Evolutionary conservation across 2,329 filamentous ascomycete genomes (phyloP).

Genomic region (Colletotrichum sp.): DNA sequence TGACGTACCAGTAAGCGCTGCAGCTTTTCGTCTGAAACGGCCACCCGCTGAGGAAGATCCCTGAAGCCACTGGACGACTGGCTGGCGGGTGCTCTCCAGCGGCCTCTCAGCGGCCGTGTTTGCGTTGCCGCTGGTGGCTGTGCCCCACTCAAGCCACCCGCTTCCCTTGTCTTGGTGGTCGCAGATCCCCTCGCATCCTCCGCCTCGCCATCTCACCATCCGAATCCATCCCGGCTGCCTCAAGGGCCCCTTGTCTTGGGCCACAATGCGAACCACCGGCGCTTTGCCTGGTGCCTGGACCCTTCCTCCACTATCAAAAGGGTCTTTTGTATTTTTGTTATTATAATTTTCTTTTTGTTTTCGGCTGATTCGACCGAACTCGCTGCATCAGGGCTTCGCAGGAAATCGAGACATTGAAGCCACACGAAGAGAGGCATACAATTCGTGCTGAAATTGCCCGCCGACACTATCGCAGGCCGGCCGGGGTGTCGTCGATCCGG

Average conservation of each 20-base stretch:
- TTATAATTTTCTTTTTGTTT: background rate
- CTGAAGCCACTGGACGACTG: background rate
- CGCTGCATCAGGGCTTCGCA: background rate
- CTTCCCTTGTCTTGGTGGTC: background rate
- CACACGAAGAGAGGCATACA: background rate
- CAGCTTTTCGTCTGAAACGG: conserved; percentile 17
- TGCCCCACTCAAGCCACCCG: conserved; percentile 3
- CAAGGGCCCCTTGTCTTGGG: background rate
- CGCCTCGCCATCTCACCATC: background rate
- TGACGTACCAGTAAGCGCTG: conserved; percentile 18
- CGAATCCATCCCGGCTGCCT: background rate
- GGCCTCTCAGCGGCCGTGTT: background rate
- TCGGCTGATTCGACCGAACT: background rate
- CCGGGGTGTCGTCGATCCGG: background rate
- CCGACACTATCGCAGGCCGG: background rate
- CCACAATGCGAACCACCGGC: background rate
- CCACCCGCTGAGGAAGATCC: conserved; percentile 10
- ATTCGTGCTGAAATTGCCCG: background rate
- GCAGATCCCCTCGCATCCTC: background rate
- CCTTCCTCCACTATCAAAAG: background rate
- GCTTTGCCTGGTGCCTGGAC: background rate
- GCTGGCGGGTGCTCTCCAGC: background rate
- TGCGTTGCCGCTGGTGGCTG: conserved; percentile 6
- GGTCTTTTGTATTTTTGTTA: background rate
- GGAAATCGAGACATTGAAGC: background rate